Evolutionary conservation across 2,329 filamentous ascomycete genomes (phyloP).

Genomic region (Macrophomina phaseolina): DNA sequence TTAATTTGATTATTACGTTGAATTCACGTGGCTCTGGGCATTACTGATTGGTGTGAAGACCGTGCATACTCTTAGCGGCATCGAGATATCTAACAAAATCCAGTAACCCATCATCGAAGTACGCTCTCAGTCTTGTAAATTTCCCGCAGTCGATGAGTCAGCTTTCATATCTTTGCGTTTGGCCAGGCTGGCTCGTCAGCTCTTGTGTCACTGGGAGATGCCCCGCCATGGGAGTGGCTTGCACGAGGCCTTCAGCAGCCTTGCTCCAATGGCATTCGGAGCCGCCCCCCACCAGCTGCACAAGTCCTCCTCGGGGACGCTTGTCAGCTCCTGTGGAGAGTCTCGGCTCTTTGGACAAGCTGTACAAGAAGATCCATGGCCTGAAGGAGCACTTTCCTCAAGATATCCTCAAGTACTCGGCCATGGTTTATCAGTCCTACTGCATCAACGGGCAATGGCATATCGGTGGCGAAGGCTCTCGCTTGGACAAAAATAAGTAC

Average conservation of each 20-base stretch:
- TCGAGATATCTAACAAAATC: conserved; percentile 10
- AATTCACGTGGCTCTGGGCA: neutral
- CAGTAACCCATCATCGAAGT: neutral
- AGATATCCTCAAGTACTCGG: neutral
- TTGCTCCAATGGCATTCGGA: too few species aligned
- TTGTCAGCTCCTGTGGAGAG: conserved; percentile 20
- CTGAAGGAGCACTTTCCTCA: neutral
- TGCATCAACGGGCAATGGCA: neutral
- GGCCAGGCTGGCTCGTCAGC: too few species aligned
- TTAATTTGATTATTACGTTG: conserved; percentile 13
- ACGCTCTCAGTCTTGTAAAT: neutral
- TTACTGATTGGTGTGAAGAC: neutral
- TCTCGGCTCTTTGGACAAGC: conserved; percentile 37
- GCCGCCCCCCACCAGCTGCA: too few species aligned
- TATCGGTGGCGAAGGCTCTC: neutral
- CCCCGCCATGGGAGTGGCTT: too few species aligned
- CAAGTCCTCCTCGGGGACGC: too few species aligned
- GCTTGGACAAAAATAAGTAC: neutral
- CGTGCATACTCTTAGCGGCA: neutral
- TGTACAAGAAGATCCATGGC: conserved; percentile 21
- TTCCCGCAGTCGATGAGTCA: neutral
- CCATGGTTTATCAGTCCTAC: neutral
- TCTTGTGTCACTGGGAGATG: too few species aligned
- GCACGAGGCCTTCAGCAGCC: too few species aligned
- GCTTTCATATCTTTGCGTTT: too few species aligned